Base-by-base conservation (phyloP, 2,329 filamentous ascomycete genomes). In the Colletotrichum spinosum region DNA sequence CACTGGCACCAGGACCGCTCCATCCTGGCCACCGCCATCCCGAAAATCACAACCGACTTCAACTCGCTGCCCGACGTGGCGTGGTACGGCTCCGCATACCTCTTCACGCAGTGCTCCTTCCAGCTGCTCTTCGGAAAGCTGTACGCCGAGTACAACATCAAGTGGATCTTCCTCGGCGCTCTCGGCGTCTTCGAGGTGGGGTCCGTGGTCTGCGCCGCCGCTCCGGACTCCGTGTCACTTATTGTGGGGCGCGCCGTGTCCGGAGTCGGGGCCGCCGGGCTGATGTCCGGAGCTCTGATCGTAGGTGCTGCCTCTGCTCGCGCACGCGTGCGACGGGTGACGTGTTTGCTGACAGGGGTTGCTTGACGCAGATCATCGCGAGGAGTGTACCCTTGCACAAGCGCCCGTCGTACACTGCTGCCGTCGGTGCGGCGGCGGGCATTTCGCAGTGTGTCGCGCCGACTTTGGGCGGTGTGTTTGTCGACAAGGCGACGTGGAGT, bases 381-480 rank as follows among this genome's bases (percentile, higher is more conserved):
- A 77, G 80, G 37, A 78, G 78, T 10, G 76, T 88, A 41, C 85
- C 86, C 6, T 78, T 88, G 6, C 74, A 80, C 5, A 83, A 85
- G 69, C 78, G 86, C 41, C 86, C 82, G 5, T 74, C 85, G 33
- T 84, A 82, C 35, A 86, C 85, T 57, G 85, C 85, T 35, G 72
- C 86, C 46, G 79, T 87, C 41, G 83, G 83, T 17, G 83, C 79
- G 49, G 84, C 87, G 76, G 88, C 83, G 74, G 86, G 85, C 12
- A 80, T 88, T 53, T 84, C 84, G 45, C 78, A 76, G 39, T 81
- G 84, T 8, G 79, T 80, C 3, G 83, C 83, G 0, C 83, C 83
- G 9, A 71, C 85, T 12, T 74, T 85, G 6, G 83, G 83, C 8
- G 83, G 83, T 12, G 81, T 73, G 6, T 83, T 86, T 37, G 82